Percentiles rank a stretch among this genome's conserved stretches.
Conservation (phyloP, 306 rosid species). For the Canavalia ensiformis region DNA sequence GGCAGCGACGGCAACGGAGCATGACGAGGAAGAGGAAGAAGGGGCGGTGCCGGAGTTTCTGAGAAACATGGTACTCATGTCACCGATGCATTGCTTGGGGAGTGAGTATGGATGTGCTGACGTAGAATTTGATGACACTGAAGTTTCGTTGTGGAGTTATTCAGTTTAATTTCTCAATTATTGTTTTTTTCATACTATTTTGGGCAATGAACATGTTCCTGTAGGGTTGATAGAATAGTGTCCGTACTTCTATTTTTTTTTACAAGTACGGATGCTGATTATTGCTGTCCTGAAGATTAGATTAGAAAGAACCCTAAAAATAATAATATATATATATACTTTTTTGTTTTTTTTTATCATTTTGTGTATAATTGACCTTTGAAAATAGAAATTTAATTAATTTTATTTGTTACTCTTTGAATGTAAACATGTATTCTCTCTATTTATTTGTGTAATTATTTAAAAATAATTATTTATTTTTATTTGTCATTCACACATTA, state of each 20-base stretch:
- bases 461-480: too few relatives aligned
- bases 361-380: too few relatives aligned
- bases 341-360: too few relatives aligned
- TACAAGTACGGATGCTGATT: slow-evolving; percentile 9
- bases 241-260: slow-evolving; percentile 32
- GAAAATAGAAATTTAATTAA: too few relatives aligned
- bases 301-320: too few relatives aligned
- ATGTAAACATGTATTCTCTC: too few relatives aligned
- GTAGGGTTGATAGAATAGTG: neutral
- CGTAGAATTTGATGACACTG: slow-evolving; percentile 59
- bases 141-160: slow-evolving; percentile 76
- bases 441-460: too few relatives aligned
- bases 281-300: too few relatives aligned
- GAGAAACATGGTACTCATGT: slow-evolving; percentile 66
- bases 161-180: slow-evolving; percentile 47
- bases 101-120: slow-evolving; percentile 50
- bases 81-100: slow-evolving; percentile 59
- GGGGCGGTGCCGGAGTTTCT: slow-evolving; percentile 66
- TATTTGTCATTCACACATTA: too few relatives aligned
- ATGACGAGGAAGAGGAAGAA: slow-evolving; percentile 62
- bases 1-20: slow-evolving; percentile 5
- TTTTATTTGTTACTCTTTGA: too few relatives aligned
- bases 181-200: neutral
- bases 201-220: neutral
- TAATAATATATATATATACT: too few relatives aligned